Conservation (phyloP, 306 rosid species). For the Vigna trinervia region DNA sequence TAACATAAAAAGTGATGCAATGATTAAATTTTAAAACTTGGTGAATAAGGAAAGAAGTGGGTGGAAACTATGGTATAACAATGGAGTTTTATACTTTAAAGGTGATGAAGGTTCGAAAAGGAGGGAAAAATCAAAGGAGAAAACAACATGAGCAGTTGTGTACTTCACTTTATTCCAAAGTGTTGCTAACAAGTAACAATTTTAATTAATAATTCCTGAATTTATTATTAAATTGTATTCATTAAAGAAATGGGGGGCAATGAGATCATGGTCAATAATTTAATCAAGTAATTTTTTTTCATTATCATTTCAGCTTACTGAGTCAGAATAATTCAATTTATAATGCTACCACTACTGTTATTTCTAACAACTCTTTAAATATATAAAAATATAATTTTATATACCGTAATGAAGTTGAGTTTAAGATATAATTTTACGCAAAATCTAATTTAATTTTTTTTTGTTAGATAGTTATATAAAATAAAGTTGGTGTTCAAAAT, state of each 20-base stretch:
- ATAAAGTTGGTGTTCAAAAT: not conserved
- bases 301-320: too few species aligned
- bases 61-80: not conserved
- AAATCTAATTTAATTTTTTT: too few species aligned
- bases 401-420: too few species aligned
- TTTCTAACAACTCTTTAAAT: too few species aligned
- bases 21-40: not conserved
- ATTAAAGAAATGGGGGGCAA: not conserved
- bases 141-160: constrained; percentile 34
- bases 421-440: too few species aligned
- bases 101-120: not conserved
- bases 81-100: constrained; percentile 9
- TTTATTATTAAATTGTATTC: not conserved
- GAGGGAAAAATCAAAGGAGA: not conserved
- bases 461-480: too few species aligned
- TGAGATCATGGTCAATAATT: not conserved
- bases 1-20: not conserved
- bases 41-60: not conserved
- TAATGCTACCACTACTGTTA: too few species aligned
- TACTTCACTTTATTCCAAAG: constrained; percentile 43
- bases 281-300: not conserved
- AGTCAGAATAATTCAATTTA: too few species aligned
- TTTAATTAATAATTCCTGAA: not conserved
- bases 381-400: too few species aligned
- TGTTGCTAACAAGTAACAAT: not conserved